Conservation (phyloP, 495 filamentous ascomycete species). For the Penicillium cosmopolitanum region DNA sequence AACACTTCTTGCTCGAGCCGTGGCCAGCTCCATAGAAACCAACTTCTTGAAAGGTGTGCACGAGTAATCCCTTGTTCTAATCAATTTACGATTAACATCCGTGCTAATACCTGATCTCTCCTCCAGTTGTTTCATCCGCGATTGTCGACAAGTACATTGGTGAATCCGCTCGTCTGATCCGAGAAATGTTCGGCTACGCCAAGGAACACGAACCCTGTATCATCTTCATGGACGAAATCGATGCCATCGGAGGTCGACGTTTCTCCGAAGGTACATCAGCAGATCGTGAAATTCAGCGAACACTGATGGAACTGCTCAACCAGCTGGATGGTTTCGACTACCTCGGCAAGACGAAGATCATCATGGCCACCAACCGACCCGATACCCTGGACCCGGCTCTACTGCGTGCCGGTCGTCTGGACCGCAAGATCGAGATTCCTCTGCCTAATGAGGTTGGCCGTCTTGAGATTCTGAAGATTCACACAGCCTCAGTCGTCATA, state of each 20-base stretch:
- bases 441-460: constrained; percentile 98
- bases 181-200: constrained; percentile 99
- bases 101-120: constrained; percentile 27
- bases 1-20: constrained; percentile 91
- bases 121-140: constrained; percentile 92
- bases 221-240: constrained; percentile 99
- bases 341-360: constrained; percentile 99
- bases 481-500: constrained; percentile 79
- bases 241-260: constrained; percentile 94
- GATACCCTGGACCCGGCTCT: constrained; percentile 97
- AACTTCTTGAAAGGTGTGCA: constrained; percentile 93
- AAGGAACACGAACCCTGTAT: constrained; percentile 99
- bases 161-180: constrained; percentile 94
- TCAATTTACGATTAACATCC: neutral
- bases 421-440: constrained; percentile 98
- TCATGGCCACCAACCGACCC: constrained; percentile 99
- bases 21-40: constrained; percentile 95
- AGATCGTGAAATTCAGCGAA: constrained; percentile 98
- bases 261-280: constrained; percentile 99
- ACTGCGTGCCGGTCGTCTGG: constrained; percentile 88
- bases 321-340: constrained; percentile 99
- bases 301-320: constrained; percentile 98
- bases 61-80: neutral
- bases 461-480: constrained; percentile 98
- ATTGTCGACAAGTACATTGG: constrained; percentile 99